A percentile compares a stretch with the other conserved stretches of the same genome.
phyloP scores from a whole-genome alignment of 2,329 filamentous ascomycete species.

The Beauveria varroae region DNA sequence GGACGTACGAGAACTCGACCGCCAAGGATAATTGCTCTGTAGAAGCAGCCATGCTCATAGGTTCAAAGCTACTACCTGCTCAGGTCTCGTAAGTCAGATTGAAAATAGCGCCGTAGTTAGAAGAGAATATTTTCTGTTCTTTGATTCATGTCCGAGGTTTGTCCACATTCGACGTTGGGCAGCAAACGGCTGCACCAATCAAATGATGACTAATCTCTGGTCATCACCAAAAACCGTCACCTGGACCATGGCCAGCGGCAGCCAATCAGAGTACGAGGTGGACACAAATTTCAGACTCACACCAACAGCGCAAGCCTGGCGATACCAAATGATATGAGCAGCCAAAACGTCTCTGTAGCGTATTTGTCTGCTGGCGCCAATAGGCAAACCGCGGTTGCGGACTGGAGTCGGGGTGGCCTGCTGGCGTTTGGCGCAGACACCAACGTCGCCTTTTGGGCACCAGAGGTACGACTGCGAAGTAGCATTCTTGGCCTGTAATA shows the following conservation, averaged over 20 bases:
- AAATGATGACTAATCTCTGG: conserved; percentile 2
- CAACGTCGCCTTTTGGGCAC: conserved; percentile 84
- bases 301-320: conserved; percentile 12
- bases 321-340: conserved; percentile 20
- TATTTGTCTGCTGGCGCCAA: conserved; percentile 79
- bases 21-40: conserved; percentile 44
- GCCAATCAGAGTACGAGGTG: conserved; percentile 29
- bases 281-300: conserved; percentile 29
- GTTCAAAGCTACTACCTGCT: not conserved
- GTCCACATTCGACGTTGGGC: not conserved
- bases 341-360: conserved; percentile 29
- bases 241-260: conserved; percentile 8
- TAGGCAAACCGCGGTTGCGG: conserved; percentile 78
- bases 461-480: conserved; percentile 48
- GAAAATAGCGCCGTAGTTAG: not conserved
- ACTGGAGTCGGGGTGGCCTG: conserved; percentile 70
- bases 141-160: not conserved
- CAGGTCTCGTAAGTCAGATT: not conserved
- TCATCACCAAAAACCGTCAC: not conserved
- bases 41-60: conserved; percentile 10
- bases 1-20: conserved; percentile 60
- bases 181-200: not conserved
- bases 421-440: conserved; percentile 85
- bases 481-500: too few relatives aligned
- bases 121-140: not conserved